These are phyloP conservation scores for Carpinus fangiana DNA, from an alignment of 306 rosid genomes.

Conservation along the genomic window DNA sequence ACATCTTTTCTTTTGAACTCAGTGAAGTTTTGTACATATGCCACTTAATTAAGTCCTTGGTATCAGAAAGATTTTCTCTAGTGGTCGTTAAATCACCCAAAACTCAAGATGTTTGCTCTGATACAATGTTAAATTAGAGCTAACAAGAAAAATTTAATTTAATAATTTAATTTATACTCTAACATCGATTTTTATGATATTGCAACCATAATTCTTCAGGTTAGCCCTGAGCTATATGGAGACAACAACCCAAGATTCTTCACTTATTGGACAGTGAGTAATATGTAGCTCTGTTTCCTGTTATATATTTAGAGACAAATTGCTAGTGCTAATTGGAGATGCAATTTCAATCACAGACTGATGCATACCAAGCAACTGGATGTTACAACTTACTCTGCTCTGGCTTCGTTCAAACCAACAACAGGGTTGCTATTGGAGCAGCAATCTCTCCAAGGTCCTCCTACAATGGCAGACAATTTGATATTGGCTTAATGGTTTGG, in stretches of 20 bases:
- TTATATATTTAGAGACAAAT: not conserved
- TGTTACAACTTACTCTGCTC: constrained; percentile 97
- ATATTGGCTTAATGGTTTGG: constrained; percentile 95
- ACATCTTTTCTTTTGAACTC: not conserved
- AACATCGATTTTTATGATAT: not conserved
- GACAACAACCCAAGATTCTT: constrained; percentile 94
- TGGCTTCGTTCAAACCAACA: constrained; percentile 95
- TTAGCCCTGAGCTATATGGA: constrained; percentile 95
- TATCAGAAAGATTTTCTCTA: not conserved
- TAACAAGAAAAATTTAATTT: no score
- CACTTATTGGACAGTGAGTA: constrained; percentile 98
- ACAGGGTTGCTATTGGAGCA: constrained; percentile 93
- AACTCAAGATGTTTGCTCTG: no score
- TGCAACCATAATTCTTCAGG: constrained; percentile 46
- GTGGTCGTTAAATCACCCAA: not conserved
- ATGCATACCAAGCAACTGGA: constrained; percentile 97
- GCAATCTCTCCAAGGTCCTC: constrained; percentile 93
- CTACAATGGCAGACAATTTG: constrained; percentile 82
- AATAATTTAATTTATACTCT: no score
- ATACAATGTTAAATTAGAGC: no score
- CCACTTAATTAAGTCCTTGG: not conserved
- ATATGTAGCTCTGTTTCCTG: not conserved
- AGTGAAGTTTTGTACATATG: not conserved
- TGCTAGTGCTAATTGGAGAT: not conserved
- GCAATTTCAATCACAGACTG: constrained; percentile 54